These are phyloP conservation scores for Sphagnum fallax DNA, from an alignment of 228 moss, liverwort and hornwort genomes.

Conservation along the genomic window DNA sequence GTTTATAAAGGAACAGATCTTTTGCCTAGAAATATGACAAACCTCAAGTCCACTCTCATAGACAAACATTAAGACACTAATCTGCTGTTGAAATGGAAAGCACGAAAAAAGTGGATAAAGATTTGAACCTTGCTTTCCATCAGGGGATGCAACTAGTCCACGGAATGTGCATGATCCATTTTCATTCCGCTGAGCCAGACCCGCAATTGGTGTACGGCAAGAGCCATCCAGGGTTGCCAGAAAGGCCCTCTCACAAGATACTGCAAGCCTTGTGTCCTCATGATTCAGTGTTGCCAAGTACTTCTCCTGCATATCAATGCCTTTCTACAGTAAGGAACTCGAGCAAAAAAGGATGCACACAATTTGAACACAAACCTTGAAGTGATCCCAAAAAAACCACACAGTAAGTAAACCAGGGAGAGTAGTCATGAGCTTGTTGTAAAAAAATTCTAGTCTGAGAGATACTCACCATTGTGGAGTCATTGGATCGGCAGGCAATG, in stretches of 20 bases:
- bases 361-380: background rate
- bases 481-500: slow-evolving; percentile 80
- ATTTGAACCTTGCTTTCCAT: slow-evolving; percentile 59
- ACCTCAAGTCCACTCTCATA: too few species aligned
- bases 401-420: background rate
- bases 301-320: slow-evolving; percentile 35
- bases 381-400: background rate
- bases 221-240: slow-evolving; percentile 85
- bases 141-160: slow-evolving; percentile 76
- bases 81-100: too few species aligned
- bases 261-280: slow-evolving; percentile 82
- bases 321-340: background rate
- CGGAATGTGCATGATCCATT: slow-evolving; percentile 68
- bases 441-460: background rate
- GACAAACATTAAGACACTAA: too few species aligned
- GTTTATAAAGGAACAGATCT: too few species aligned
- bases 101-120: background rate
- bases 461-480: slow-evolving; percentile 55
- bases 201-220: slow-evolving; percentile 96
- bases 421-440: background rate
- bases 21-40: too few species aligned
- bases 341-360: background rate
- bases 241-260: slow-evolving; percentile 91
- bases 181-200: slow-evolving; percentile 69
- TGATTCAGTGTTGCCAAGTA: slow-evolving; percentile 81